A percentile compares a stretch with the other conserved stretches of the same genome.
Conservation (phyloP, 306 rosid genomes). For the Styphnolobium japonicum region DNA sequence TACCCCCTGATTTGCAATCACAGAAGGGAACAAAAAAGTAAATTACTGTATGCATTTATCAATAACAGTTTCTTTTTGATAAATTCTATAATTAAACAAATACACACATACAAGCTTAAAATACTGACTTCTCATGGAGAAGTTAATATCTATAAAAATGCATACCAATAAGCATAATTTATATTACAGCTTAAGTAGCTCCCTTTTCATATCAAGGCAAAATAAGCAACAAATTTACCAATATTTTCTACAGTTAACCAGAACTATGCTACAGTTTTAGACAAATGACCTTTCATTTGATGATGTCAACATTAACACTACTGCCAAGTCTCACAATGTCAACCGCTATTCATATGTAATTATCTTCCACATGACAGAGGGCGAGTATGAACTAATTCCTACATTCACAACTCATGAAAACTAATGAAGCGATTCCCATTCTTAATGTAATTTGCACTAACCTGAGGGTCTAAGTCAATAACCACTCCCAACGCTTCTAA, state of each 20-base stretch:
- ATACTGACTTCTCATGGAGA: not conserved
- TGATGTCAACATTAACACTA: not conserved
- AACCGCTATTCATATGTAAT: not conserved
- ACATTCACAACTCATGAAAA: not conserved
- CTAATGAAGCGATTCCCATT: not conserved
- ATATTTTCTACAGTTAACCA: not conserved
- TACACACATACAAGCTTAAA: not conserved
- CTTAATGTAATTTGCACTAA: not conserved
- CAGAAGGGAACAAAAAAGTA: conserved; percentile 11
- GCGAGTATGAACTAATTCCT: not conserved
- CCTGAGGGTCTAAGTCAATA: conserved; percentile 80
- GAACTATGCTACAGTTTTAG: not conserved
- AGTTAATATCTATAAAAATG: not conserved
- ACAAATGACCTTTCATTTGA: not conserved
- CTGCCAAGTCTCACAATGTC: not conserved
- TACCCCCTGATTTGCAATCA: conserved; percentile 59
- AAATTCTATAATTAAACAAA: not conserved
- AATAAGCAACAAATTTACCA: not conserved
- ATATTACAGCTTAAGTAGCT: not conserved
- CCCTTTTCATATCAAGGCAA: not conserved
- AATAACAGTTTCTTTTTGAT: not conserved
- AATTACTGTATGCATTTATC: not conserved
- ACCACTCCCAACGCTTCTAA: conserved; percentile 75
- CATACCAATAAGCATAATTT: not conserved
- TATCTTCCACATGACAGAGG: not conserved